Evolutionary conservation across 148 eudicot genomes (phyloP).

Genomic region (Cornus florida): DNA sequence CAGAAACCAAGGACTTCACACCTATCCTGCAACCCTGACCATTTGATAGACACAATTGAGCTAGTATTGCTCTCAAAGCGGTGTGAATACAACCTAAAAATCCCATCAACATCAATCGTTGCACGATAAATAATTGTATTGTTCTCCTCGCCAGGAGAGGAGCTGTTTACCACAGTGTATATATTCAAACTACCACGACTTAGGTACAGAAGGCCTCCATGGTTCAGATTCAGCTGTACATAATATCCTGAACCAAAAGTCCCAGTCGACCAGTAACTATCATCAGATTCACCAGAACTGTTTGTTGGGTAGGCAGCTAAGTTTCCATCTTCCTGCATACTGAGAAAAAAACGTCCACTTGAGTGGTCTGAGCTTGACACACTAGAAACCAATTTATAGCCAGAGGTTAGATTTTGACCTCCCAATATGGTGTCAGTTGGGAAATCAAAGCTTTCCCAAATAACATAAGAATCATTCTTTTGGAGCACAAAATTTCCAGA

Average conservation of each 20-base stretch:
- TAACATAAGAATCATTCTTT: not conserved
- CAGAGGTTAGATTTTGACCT: not conserved
- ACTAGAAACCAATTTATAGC: constrained; percentile 7
- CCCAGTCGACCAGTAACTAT: constrained; percentile 9
- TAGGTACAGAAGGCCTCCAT: constrained; percentile 1
- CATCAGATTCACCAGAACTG: not conserved
- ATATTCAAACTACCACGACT: too few relatives aligned
- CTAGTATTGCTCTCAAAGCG: not conserved
- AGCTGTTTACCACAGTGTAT: too few relatives aligned
- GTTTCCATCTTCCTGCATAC: constrained; percentile 27
- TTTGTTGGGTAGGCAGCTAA: constrained; percentile 20
- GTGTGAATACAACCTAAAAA: constrained; percentile 19
- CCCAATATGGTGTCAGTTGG: constrained; percentile 25
- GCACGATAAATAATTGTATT: not conserved
- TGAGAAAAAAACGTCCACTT: constrained; percentile 11
- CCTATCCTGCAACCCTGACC: not conserved
- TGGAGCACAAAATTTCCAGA: constrained; percentile 29
- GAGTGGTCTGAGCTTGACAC: constrained; percentile 3
- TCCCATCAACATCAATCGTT: constrained; percentile 19
- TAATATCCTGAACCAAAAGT: not conserved
- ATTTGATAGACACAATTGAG: not conserved
- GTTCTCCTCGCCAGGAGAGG: too few relatives aligned
- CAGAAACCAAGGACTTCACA: constrained; percentile 6
- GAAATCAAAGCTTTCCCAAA: constrained; percentile 25
- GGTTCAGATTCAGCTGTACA: not conserved